These are phyloP conservation scores for Nevesoporus exiguus DNA, from an alignment of 768 basidiomycete genomes.

Conservation along the genomic window DNA sequence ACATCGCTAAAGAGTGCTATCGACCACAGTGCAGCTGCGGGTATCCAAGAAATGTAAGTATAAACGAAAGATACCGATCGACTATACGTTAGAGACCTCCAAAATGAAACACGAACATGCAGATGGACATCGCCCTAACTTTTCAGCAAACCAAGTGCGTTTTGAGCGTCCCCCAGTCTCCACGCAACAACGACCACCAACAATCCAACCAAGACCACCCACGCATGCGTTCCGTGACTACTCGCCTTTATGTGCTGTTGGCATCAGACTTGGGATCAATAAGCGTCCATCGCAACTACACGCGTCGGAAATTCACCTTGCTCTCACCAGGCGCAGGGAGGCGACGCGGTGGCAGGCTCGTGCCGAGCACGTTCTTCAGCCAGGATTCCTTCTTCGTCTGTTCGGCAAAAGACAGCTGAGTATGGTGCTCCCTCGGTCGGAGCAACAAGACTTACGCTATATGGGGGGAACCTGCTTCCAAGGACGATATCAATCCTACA, in stretches of 20 bases:
- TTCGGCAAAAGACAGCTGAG: neutral
- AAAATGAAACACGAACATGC: neutral
- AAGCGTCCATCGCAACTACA: neutral
- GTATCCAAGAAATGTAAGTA: too few relatives aligned
- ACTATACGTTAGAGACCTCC: too few relatives aligned
- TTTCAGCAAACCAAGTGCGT: slow-evolving; percentile 1
- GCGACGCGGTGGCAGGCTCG: slow-evolving; percentile 23
- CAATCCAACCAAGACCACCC: slow-evolving; percentile 2
- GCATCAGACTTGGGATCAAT: slow-evolving; percentile 12
- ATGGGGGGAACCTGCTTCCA: slow-evolving; percentile 30
- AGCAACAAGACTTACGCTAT: slow-evolving; percentile 16
- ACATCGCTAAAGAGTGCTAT: too few relatives aligned
- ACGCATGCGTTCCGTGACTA: neutral
- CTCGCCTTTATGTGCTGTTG: neutral
- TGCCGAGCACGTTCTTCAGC: slow-evolving; percentile 14
- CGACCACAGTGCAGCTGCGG: too few relatives aligned
- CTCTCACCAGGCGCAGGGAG: slow-evolving; percentile 3
- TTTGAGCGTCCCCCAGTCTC: neutral
- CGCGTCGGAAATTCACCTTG: slow-evolving; percentile 5
- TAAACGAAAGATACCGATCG: too few relatives aligned
- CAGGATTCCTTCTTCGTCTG: slow-evolving; percentile 27
- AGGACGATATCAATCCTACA: slow-evolving; percentile 26
- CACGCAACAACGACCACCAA: slow-evolving; percentile 8
- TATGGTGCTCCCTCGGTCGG: too few relatives aligned
- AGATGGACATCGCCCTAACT: neutral